These are phyloP conservation scores for Fistulinella staudtii DNA, from an alignment of 1,284 basidiomycete genomes.

Conservation along the genomic window DNA sequence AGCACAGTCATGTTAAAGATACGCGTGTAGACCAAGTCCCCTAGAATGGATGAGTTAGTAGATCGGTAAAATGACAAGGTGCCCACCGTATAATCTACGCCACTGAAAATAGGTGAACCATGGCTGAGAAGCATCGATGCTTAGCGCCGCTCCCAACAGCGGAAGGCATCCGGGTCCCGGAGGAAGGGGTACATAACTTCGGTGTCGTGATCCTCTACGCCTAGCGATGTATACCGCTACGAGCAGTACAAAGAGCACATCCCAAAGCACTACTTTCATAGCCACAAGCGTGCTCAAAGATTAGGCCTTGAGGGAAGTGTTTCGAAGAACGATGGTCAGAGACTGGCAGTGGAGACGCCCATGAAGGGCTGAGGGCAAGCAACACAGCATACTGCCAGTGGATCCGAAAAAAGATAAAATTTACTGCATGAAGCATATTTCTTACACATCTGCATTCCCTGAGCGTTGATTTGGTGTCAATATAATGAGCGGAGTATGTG, in stretches of 20 bases:
- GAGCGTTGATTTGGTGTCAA: too few species aligned
- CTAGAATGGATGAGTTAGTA: conserved; percentile 16
- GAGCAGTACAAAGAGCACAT: conserved; percentile 12
- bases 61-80: neutral
- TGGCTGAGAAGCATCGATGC: conserved; percentile 21
- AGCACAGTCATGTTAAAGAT: conserved; percentile 24
- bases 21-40: conserved; percentile 20
- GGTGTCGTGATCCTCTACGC: neutral
- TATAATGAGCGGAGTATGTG: too few species aligned
- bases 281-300: too few species aligned
- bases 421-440: too few species aligned
- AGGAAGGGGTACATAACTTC: conserved; percentile 13
- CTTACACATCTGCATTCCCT: too few species aligned
- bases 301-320: too few species aligned
- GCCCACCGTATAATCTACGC: conserved; percentile 23
- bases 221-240: conserved; percentile 13
- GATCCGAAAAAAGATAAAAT: too few species aligned
- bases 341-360: too few species aligned
- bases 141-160: conserved; percentile 19
- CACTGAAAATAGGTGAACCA: conserved; percentile 28
- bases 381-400: too few species aligned
- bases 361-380: too few species aligned
- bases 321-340: too few species aligned
- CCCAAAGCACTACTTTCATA: conserved; percentile 8
- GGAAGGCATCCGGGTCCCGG: conserved; percentile 27